These are phyloP conservation scores for Serendipita sp. DNA, from an alignment of 768 basidiomycete genomes.

Conservation along the genomic window DNA sequence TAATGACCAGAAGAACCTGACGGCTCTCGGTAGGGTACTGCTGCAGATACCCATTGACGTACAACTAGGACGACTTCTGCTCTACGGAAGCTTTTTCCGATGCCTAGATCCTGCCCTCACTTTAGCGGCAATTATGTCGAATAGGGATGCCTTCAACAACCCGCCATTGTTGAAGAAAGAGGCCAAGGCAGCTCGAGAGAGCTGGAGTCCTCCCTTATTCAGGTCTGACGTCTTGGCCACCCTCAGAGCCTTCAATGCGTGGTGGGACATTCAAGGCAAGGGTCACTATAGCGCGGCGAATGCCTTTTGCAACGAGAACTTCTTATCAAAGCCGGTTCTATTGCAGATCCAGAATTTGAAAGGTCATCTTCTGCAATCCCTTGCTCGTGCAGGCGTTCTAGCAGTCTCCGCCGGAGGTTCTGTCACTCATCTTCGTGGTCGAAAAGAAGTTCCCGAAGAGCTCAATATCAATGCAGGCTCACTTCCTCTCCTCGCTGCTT, in stretches of 20 bases:
- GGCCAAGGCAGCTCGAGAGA: constrained; percentile 54
- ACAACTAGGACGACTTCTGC: constrained; percentile 74
- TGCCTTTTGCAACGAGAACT: constrained; percentile 69
- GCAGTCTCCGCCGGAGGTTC: constrained; percentile 59
- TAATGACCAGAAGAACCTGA: constrained; percentile 57
- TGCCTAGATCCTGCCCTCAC: constrained; percentile 79
- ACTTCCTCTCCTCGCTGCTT: constrained; percentile 58
- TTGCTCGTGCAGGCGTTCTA: constrained; percentile 69
- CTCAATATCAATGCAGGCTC: constrained; percentile 61
- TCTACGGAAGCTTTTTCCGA: constrained; percentile 85
- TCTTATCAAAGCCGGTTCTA: constrained; percentile 74
- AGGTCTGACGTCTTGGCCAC: constrained; percentile 71
- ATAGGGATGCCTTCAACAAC: constrained; percentile 79
- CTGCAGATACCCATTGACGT: constrained; percentile 82
- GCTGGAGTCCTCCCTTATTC: constrained; percentile 66
- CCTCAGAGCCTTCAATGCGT: constrained; percentile 64
- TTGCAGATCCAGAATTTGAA: constrained; percentile 69
- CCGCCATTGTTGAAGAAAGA: constrained; percentile 62
- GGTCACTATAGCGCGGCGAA: constrained; percentile 54
- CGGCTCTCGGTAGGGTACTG: constrained; percentile 74
- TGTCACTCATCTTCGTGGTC: constrained; percentile 21
- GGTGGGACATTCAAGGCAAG: constrained; percentile 54
- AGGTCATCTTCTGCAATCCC: constrained; percentile 53
- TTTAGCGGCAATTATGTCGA: constrained; percentile 78
- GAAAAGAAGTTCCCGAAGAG: constrained; percentile 39